Percentiles rank a stretch among this genome's conserved stretches.
phyloP scores from a whole-genome alignment of 305 asterid genomes.

The Solanum hybrid region DNA sequence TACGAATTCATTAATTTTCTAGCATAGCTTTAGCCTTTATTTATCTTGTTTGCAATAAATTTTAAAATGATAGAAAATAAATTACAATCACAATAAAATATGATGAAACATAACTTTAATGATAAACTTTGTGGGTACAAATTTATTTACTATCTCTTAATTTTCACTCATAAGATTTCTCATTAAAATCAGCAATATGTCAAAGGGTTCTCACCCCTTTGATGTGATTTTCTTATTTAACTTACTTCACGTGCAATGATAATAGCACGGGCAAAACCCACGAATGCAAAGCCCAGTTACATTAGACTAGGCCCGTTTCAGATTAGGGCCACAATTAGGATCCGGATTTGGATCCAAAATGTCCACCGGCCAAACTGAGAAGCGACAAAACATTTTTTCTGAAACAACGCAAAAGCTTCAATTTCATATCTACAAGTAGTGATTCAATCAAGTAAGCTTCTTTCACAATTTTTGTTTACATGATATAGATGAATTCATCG shows the following conservation, averaged over 20 bases:
- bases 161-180: too few species aligned
- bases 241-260: too few species aligned
- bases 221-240: too few species aligned
- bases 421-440: neutral
- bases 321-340: neutral
- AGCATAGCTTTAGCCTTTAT: neutral
- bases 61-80: too few species aligned
- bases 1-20: neutral
- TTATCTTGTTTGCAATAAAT: neutral
- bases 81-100: too few species aligned
- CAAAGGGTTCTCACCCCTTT: too few species aligned
- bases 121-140: neutral
- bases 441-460: neutral
- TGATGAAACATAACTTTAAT: too few species aligned
- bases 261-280: too few species aligned
- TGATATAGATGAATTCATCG: conserved; percentile 56
- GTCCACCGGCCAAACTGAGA: neutral
- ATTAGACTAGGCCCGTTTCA: neutral
- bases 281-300: neutral
- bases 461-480: neutral
- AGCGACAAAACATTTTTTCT: neutral
- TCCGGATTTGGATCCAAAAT: neutral
- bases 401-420: neutral
- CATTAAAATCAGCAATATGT: too few species aligned
- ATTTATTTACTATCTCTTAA: neutral